Percentiles rank a stretch among this genome's conserved stretches.
Conservation (phyloP, 495 filamentous ascomycete genomes). For the Trichoderma parareesei region DNA sequence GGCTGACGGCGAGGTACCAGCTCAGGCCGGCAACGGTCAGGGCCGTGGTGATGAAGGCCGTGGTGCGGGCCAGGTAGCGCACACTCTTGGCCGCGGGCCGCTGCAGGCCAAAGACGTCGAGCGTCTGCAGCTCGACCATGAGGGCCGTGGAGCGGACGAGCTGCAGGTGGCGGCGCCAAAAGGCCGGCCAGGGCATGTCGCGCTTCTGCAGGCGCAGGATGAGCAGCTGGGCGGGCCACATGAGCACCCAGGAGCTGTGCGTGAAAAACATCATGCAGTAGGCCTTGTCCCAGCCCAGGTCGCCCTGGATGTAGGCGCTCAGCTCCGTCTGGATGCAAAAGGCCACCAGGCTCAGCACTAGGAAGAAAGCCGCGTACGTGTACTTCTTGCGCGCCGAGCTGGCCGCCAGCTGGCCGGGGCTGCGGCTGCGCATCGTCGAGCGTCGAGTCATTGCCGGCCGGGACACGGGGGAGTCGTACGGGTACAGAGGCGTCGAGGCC, state of each 20-base stretch:
- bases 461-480: constrained; percentile 17
- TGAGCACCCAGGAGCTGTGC: constrained; percentile 82
- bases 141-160: constrained; percentile 70
- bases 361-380: constrained; percentile 73
- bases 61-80: constrained; percentile 68
- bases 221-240: constrained; percentile 79
- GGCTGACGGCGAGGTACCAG: constrained; percentile 90
- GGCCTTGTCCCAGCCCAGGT: constrained; percentile 85
- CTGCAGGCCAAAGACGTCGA: constrained; percentile 40
- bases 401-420: constrained; percentile 44
- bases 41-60: constrained; percentile 71
- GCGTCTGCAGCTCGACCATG: constrained; percentile 69
- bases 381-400: constrained; percentile 63
- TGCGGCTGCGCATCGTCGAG: constrained; percentile 54
- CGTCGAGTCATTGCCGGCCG: constrained; percentile 37
- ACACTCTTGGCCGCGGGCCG: constrained; percentile 44
- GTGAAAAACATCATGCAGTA: constrained; percentile 99
- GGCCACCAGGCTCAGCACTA: constrained; percentile 68
- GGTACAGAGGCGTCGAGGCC: constrained; percentile 21
- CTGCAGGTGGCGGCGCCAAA: constrained; percentile 76
- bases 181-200: constrained; percentile 68
- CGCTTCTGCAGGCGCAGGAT: constrained; percentile 68
- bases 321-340: constrained; percentile 92
- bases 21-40: constrained; percentile 86
- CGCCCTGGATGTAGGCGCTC: constrained; percentile 83